phyloP scores from a whole-genome alignment of 192 early-diverging fungal genomes.

The Entomortierella lignicola region DNA sequence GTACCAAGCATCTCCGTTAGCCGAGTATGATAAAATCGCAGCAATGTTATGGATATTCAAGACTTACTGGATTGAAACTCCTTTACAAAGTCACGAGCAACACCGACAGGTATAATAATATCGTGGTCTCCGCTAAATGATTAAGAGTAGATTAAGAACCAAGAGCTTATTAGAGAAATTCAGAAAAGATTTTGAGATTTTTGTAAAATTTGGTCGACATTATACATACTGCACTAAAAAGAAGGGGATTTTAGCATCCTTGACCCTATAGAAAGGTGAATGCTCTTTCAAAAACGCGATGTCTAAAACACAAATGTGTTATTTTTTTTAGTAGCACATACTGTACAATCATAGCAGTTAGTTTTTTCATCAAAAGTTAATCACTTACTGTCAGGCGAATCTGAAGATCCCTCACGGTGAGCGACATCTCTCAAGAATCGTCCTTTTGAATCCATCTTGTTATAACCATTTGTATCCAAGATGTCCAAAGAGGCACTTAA shows the following conservation, averaged over 20 bases:
- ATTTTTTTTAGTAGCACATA: too few relatives aligned
- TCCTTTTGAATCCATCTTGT: constrained; percentile 41
- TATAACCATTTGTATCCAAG: constrained; percentile 52
- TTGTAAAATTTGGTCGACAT: too few relatives aligned
- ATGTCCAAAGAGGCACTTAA: constrained; percentile 62
- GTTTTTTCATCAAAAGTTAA: background rate
- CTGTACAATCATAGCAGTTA: too few relatives aligned
- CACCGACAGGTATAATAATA: constrained; percentile 21
- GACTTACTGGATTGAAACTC: constrained; percentile 46
- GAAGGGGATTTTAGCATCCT: constrained; percentile 43
- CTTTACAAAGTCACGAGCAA: constrained; percentile 40
- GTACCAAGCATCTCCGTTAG: background rate
- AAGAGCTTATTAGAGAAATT: too few relatives aligned
- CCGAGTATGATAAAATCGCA: background rate
- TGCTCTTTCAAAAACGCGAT: constrained; percentile 45
- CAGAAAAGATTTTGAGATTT: too few relatives aligned
- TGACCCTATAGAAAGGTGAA: constrained; percentile 34
- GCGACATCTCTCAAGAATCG: constrained; percentile 60
- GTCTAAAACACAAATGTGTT: too few relatives aligned
- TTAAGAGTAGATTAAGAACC: too few relatives aligned
- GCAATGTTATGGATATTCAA: background rate
- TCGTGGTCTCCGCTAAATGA: constrained; percentile 49
- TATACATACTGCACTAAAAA: constrained; percentile 54
- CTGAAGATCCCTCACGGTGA: constrained; percentile 23
- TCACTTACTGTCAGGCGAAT: constrained; percentile 39